Percentiles rank a stretch among this genome's conserved stretches.
Evolutionary conservation across 805 yeast genomes (phyloP).

Genomic region (Candida ovalis): DNA sequence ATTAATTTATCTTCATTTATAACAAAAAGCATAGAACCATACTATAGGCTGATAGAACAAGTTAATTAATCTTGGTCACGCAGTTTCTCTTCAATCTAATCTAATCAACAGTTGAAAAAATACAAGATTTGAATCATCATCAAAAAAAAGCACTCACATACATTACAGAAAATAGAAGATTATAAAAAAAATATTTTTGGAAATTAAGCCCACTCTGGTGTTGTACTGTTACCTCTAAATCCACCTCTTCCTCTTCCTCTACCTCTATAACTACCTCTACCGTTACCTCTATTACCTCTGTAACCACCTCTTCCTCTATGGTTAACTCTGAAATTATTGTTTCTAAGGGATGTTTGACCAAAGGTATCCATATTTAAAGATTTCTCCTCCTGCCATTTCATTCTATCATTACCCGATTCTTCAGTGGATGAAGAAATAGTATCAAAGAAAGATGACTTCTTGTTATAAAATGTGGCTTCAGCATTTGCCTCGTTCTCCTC

Average conservation of each 20-base stretch:
- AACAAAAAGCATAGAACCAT: background rate
- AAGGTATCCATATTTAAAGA: conserved; percentile 75
- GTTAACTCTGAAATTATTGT: conserved; percentile 31
- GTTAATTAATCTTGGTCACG: too few relatives aligned
- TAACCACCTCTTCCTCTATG: conserved; percentile 26
- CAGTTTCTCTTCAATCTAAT: background rate
- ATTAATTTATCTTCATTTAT: background rate
- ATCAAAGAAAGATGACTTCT: conserved; percentile 85
- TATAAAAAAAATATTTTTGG: background rate
- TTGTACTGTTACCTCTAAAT: conserved; percentile 3
- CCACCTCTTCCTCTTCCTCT: conserved; percentile 23
- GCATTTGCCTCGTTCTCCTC: conserved; percentile 31
- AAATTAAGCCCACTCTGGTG: conserved; percentile 28
- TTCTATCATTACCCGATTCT: conserved; percentile 35
- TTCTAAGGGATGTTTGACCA: conserved; percentile 59
- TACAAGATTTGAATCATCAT: too few relatives aligned
- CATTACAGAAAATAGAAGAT: background rate
- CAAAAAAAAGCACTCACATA: background rate
- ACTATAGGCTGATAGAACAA: background rate
- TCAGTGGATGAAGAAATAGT: conserved; percentile 69
- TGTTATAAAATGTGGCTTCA: conserved; percentile 55
- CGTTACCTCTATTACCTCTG: conserved; percentile 18
- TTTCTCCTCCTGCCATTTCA: conserved; percentile 73
- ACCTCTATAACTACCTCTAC: conserved; percentile 9
- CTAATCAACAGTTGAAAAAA: background rate